Conservation (phyloP, 139 green algal species). For the Coelastrella sp. region DNA sequence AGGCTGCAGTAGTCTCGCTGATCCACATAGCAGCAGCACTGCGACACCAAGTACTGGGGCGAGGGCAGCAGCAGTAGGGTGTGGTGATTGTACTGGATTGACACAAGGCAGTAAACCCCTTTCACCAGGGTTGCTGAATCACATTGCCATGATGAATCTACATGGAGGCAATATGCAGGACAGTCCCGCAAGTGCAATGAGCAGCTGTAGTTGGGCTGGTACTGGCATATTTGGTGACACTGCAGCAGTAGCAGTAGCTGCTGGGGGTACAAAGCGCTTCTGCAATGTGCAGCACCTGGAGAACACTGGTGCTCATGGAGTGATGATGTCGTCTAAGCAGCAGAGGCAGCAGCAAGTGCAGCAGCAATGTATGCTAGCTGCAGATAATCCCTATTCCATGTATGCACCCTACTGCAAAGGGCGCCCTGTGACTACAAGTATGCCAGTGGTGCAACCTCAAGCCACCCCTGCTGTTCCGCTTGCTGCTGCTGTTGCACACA, state of each 20-base stretch:
- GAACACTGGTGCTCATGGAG: too few species aligned
- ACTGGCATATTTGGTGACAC: not conserved
- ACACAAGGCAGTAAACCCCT: too few species aligned
- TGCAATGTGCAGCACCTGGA: too few species aligned
- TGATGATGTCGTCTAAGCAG: not conserved
- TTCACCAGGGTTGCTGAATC: not conserved
- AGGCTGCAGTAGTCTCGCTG: not conserved
- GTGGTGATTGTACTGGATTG: too few species aligned
- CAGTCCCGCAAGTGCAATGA: not conserved
- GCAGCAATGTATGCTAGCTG: not conserved
- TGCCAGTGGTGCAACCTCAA: not conserved
- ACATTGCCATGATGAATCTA: conserved; percentile 12
- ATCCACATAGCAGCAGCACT: not conserved
- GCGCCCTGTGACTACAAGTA: not conserved
- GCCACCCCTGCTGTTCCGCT: not conserved
- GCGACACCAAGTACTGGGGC: not conserved
- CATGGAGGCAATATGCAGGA: not conserved
- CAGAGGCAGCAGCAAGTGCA: not conserved
- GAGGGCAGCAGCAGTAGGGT: conserved; percentile 30
- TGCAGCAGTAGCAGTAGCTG: not conserved
- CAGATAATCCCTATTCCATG: not conserved
- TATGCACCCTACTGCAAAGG: not conserved
- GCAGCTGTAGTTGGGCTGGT: not conserved
- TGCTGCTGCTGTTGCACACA: not conserved
- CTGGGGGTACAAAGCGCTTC: too few species aligned